These are phyloP conservation scores for Tetrapisispora taiwanensis DNA, from an alignment of 805 yeast species.

Conservation along the genomic window DNA sequence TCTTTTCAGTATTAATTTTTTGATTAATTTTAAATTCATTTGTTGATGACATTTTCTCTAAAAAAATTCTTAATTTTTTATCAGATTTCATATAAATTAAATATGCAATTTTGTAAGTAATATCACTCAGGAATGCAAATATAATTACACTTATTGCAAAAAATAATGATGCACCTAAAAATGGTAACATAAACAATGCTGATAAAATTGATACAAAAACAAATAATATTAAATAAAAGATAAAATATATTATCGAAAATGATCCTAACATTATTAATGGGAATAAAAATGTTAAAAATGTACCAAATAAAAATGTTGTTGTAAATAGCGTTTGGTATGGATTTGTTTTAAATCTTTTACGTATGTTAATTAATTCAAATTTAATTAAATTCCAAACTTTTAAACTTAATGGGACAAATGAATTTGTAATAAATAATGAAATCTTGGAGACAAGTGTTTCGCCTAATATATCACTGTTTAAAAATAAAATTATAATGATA, in stretches of 20 bases:
- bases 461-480: conserved; percentile 2
- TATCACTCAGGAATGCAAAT: conserved; percentile 24
- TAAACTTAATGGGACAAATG: neutral
- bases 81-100: conserved; percentile 16
- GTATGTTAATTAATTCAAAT: conserved; percentile 2
- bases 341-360: conserved; percentile 10
- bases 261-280: conserved; percentile 13
- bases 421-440: neutral
- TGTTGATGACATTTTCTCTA: conserved; percentile 1
- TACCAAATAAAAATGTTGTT: conserved; percentile 1
- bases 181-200: conserved; percentile 21
- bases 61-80: conserved; percentile 1
- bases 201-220: conserved; percentile 15
- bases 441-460: neutral
- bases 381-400: conserved; percentile 1
- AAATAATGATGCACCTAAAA: conserved; percentile 18
- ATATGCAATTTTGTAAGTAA: conserved; percentile 20
- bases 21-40: neutral
- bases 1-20: neutral
- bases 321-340: conserved; percentile 17
- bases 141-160: conserved; percentile 23
- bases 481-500: neutral
- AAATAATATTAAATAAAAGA: conserved; percentile 18
- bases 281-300: neutral
- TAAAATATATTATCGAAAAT: conserved; percentile 14